Base-by-base conservation (phyloP, 495 filamentous ascomycete genomes). In the Cryomyces minteri region DNA sequence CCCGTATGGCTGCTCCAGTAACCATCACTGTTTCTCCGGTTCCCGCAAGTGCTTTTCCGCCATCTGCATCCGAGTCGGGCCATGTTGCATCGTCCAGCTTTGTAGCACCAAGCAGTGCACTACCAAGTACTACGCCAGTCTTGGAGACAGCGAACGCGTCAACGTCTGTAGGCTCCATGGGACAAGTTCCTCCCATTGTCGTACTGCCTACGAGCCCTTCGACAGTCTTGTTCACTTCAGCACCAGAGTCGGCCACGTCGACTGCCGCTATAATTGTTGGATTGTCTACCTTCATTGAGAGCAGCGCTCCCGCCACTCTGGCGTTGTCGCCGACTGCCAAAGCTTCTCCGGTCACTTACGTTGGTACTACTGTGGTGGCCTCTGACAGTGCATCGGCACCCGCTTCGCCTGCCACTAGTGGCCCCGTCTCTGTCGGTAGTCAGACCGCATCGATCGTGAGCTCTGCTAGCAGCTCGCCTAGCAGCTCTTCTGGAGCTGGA, bases 201-300 rank as follows among this genome's bases (percentile, higher is more conserved):
- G 14, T 41, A 7, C 40, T 25, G 7, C 7, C 7, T 10, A 41
- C 9, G 40, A 10, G 6, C 40, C 8, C 18, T 41, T 9, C 40
- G 7, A 41, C 34, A 7, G 34, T 12, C 7, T 41, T 18, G 39
- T 41, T 18, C 41, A 9, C 39, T 11, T 14, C 41, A 8, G 32
- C 14, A 6, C 18, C 14, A 10, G 9, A 41, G 41, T 32, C 41
- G 7, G 7, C 18, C 5, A 32, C 41, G 7, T 41, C 39, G 9
- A 29, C 41, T 40, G 43, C 39, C n/a, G 46, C 38, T 18, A 52
- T 52, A 43, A 31, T 49, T 11, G 46, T 52, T 39, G 50, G 50
- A 5, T 14, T 52, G 5, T 52, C 50, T 7, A 52, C 50, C 1
- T 31, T 48, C 9, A 52, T 49, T 39, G 41, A 48, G 31, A 46